These are phyloP conservation scores for Gypsophila paniculata DNA, from an alignment of 179 eudicot species.

Conservation along the genomic window DNA sequence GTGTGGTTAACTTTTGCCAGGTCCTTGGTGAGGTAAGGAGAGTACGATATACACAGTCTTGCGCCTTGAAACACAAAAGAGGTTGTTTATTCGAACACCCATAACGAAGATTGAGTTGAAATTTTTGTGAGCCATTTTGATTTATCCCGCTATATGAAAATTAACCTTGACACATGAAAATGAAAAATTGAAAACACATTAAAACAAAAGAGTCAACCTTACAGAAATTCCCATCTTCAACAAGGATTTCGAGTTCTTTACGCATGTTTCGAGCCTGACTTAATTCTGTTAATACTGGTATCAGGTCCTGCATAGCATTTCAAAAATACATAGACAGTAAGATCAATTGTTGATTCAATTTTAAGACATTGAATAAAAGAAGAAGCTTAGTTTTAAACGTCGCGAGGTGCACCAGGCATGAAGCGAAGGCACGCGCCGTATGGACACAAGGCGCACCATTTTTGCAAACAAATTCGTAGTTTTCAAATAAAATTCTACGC, in stretches of 20 bases:
- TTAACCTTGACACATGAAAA: neutral
- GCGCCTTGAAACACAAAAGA: neutral
- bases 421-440: no score
- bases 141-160: neutral
- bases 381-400: no score
- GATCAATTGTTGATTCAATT: neutral
- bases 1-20: no score
- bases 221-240: conserved; percentile 71
- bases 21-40: no score
- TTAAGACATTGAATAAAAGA: neutral
- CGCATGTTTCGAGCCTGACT: conserved; percentile 64
- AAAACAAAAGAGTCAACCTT: conserved; percentile 45
- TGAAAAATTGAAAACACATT: neutral
- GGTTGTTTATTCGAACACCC: neutral
- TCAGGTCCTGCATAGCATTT: conserved; percentile 55
- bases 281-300: conserved; percentile 67
- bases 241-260: conserved; percentile 69
- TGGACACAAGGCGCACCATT: no score
- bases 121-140: neutral
- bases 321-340: conserved; percentile 12
- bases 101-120: neutral
- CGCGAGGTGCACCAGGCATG: no score
- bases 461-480: no score
- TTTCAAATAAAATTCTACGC: no score
- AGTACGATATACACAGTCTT: no score